phyloP scores from a whole-genome alignment of 2,329 filamentous ascomycete genomes.

The Hawksworthiomyces lignivorus region DNA sequence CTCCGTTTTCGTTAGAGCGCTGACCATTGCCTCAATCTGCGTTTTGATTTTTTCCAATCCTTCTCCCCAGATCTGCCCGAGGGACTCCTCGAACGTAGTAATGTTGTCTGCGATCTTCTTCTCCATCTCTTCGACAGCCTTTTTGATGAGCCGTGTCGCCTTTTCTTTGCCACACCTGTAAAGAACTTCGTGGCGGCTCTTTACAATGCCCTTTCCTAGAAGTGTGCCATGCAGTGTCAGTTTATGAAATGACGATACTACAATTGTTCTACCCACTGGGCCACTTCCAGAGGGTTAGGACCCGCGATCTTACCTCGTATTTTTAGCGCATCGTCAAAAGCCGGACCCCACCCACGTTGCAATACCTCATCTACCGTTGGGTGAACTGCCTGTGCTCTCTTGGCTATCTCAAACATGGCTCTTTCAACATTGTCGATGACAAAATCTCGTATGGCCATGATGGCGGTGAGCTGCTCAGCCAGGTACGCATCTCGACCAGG shows the following conservation, averaged over 20 bases:
- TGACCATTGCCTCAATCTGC: neutral
- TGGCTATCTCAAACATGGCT: neutral
- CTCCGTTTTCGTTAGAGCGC: no score
- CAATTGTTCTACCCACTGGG: no score
- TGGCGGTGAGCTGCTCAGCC: neutral
- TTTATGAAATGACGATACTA: no score
- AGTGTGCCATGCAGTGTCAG: no score
- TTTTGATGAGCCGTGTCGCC: neutral
- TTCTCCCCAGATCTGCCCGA: neutral
- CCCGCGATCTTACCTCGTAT: neutral
- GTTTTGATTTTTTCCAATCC: neutral
- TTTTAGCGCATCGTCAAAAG: neutral
- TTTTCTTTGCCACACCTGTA: neutral
- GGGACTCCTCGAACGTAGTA: neutral
- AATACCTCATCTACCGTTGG: neutral
- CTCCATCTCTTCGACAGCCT: conserved; percentile 2
- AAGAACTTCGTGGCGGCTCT: neutral
- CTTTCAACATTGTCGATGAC: conserved; percentile 1
- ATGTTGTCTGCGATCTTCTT: neutral
- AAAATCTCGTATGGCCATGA: conserved; percentile 4
- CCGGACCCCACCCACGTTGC: neutral
- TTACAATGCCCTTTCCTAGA: conserved; percentile 1
- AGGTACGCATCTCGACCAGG: neutral
- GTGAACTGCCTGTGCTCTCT: neutral
- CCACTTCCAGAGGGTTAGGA: no score